Base-by-base conservation (phyloP, 768 basidiomycete genomes). In the Podaxis sp. region DNA sequence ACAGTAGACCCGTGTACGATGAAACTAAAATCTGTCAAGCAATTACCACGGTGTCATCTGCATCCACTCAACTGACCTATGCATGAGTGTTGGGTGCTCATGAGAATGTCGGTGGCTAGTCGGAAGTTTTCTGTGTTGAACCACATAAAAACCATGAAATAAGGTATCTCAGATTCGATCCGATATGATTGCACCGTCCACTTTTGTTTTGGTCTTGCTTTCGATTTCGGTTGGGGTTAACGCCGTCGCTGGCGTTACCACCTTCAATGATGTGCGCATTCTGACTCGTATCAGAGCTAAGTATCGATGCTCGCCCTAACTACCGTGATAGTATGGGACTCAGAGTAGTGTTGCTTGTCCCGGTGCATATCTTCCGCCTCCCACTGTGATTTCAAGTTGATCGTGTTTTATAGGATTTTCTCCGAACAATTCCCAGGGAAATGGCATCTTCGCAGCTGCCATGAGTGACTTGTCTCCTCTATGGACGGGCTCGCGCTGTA, bases 381-480 rank as follows among this genome's bases (percentile, higher is more conserved):
- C 39, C 39, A 24, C 19, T 17, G 17, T 9, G 13, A 38, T 15
- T 11, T 42, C 26, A 17, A 11, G 7, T 52, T 39, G 9, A 39
- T 24, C 39, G 12, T 22, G 15, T 2, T 13, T 7, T 36, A 46
- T 48, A 68, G 71, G 72, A 8, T 73, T 71, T 55, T 58, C 66
- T 11, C 68, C 72, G 1, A 69, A 67, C 49, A 74, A 63, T 53
- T 70, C 68, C 30, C 73, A 74, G 65, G 73, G 72, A 11, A 69
- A 52, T 49, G 67, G 65, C 22, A 72, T 73, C 42, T 74, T 71
- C 63, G 72, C 74, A 13, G 71, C 73, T 24, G 73, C 73, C 11
- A 72, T 74, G 70, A 65, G 65, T 63, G 72, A 74, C 60, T 64
- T 73, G 4, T 73, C 72, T 15, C 73, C 73, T 8, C 67, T 75